A percentile compares a stretch with the other conserved stretches of the same genome.
phyloP scores from a whole-genome alignment of 2,329 filamentous ascomycete species.

The Harringtonia lauricola region DNA sequence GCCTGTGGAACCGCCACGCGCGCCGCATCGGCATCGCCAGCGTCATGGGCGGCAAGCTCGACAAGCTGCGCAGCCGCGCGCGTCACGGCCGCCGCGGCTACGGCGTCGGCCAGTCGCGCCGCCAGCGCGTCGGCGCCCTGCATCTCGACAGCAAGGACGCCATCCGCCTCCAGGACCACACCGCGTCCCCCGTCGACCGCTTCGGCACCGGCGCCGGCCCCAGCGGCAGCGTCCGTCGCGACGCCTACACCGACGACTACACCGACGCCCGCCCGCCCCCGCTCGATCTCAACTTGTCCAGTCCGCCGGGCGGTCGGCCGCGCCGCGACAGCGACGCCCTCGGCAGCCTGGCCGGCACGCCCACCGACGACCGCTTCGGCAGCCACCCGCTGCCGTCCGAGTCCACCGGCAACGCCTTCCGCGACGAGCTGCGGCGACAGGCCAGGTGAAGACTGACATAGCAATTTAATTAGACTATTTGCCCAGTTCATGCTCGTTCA shows the following conservation, averaged over 20 bases:
- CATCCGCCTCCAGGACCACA: slow-evolving; percentile 33
- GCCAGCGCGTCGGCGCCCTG: slow-evolving; percentile 20
- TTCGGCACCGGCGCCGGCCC: slow-evolving; percentile 13
- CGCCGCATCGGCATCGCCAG: slow-evolving; percentile 39
- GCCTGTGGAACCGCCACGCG: slow-evolving; percentile 43
- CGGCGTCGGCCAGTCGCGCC: slow-evolving; percentile 23
- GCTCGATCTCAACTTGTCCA: slow-evolving; percentile 12
- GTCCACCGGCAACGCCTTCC: slow-evolving; percentile 30
- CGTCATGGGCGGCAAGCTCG: slow-evolving; percentile 32
- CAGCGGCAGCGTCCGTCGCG: slow-evolving; percentile 13
- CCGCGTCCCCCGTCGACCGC: too few species aligned
- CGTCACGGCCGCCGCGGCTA: slow-evolving; percentile 29
- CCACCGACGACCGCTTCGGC: slow-evolving; percentile 30
- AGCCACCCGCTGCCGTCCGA: slow-evolving; percentile 9
- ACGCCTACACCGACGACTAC: slow-evolving; percentile 14
- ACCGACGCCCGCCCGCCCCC: slow-evolving; percentile 7
- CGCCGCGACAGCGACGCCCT: slow-evolving; percentile 35
- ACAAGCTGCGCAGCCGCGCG: slow-evolving; percentile 11
- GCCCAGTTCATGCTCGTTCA: too few species aligned
- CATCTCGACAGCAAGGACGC: slow-evolving; percentile 24
- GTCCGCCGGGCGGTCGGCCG: slow-evolving; percentile 15
- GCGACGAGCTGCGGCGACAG: slow-evolving; percentile 39
- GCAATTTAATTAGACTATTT: background rate
- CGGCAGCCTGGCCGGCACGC: slow-evolving; percentile 36
- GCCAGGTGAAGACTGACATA: slow-evolving; percentile 1